These are phyloP conservation scores for Wickerhamiella infanticola DNA, from an alignment of 1,139 yeast species.

Conservation along the genomic window DNA sequence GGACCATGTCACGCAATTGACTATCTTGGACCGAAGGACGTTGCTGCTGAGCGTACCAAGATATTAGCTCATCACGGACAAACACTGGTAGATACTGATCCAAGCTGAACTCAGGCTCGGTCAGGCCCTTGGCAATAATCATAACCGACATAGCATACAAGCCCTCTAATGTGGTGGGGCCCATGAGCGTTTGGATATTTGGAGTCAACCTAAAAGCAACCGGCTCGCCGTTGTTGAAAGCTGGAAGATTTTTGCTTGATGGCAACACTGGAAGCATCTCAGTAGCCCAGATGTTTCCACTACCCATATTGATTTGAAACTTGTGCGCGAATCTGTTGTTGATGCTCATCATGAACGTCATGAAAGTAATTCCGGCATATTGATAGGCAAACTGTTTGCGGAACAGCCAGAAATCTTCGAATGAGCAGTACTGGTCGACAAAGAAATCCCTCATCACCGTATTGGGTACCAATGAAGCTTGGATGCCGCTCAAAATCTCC, in stretches of 20 bases:
- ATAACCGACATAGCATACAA: slow-evolving; percentile 72
- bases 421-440: slow-evolving; percentile 49
- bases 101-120: slow-evolving; percentile 77
- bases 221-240: slow-evolving; percentile 84
- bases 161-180: slow-evolving; percentile 87
- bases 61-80: slow-evolving; percentile 85
- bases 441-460: slow-evolving; percentile 63
- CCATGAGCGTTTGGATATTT: slow-evolving; percentile 82
- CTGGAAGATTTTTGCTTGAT: slow-evolving; percentile 55
- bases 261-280: slow-evolving; percentile 74
- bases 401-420: slow-evolving; percentile 95
- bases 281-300: slow-evolving; percentile 87
- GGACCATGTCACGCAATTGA: slow-evolving; percentile 74
- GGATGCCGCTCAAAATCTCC: slow-evolving; percentile 82
- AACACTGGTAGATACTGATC: slow-evolving; percentile 70
- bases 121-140: slow-evolving; percentile 72
- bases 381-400: slow-evolving; percentile 89
- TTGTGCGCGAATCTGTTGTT: slow-evolving; percentile 90
- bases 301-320: slow-evolving; percentile 62
- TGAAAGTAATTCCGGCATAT: slow-evolving; percentile 87
- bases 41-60: slow-evolving; percentile 82
- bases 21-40: slow-evolving; percentile 55
- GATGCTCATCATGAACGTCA: slow-evolving; percentile 90
- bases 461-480: slow-evolving; percentile 72
- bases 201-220: slow-evolving; percentile 97